Base-by-base conservation (phyloP, 2,329 filamentous ascomycete genomes). In the Penicillium olsonii region DNA sequence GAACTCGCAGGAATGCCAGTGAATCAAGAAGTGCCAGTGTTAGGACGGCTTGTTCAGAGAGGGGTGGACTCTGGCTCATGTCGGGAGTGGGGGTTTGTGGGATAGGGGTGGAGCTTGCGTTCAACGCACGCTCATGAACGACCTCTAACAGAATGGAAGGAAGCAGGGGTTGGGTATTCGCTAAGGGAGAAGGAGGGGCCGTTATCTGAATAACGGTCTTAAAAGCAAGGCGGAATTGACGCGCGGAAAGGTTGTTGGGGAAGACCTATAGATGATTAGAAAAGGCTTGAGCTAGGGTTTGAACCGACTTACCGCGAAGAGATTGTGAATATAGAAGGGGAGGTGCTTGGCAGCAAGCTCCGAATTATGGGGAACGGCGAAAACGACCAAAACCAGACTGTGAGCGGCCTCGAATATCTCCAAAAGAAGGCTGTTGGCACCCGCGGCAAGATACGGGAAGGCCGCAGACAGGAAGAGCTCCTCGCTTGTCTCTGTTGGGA, bases 371-470 rank as follows among this genome's bases (percentile, higher is more conserved):
- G 91, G 89, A 43, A 88, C 87, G 0, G 88, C 88, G 38, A 96
- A 83, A 4, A 90, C 85, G 2, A 92, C 84, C 5, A 96, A 81
- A 57, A 90, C 82, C 35, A 92, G 83, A 56, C 87, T 88, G 71
- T 96, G 92, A 0, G 91, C 90, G 1, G 92, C 84, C 70, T 96
- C 92, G 61, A 95, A 95, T n/a, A 95, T 83, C 34, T 85, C 80
- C 2, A 85, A 71, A 9, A 88, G 75, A 38, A 80, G 72, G 18
- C 75, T 72, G 55, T 83, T 80, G 15, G 77, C 77, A 20, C 78
- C 80, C n/a, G 80, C 73, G 37, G 78, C 76, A 3, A 96, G 82
- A 65, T 95, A 94, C 1, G 87, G 81, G 5, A 84, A 81, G 6
- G 90, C 87, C 1, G 89, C 86, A 27, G 85, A 80, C 44, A 95